Evolutionary conservation across 768 basidiomycete genomes (phyloP).

Genomic region (Porpolomopsis calyptriformis): DNA sequence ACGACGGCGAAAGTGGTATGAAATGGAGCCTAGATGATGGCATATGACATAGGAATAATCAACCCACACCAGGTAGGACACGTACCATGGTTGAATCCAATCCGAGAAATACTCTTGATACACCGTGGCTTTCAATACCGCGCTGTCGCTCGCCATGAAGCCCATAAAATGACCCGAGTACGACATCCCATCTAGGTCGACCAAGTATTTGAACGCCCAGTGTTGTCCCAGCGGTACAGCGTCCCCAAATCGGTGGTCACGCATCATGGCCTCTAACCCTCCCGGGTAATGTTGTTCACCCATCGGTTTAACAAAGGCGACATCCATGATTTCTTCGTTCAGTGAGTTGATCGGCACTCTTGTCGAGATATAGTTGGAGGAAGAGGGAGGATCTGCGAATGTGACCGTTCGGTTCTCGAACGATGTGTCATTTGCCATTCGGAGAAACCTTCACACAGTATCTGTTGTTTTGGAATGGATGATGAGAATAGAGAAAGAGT

Average conservation of each 20-base stretch:
- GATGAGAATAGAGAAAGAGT: background rate
- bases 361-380: constrained; percentile 50
- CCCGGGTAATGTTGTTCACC: constrained; percentile 65
- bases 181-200: constrained; percentile 92
- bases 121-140: constrained; percentile 81
- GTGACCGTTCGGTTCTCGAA: constrained; percentile 49
- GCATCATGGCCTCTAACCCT: constrained; percentile 53
- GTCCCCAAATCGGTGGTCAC: constrained; percentile 58
- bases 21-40: constrained; percentile 68
- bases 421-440: constrained; percentile 57
- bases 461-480: constrained; percentile 20
- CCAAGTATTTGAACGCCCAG: constrained; percentile 88
- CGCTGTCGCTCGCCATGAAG: constrained; percentile 78
- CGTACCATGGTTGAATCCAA: constrained; percentile 81
- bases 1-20: constrained; percentile 81
- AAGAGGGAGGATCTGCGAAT: constrained; percentile 54
- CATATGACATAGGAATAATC: background rate
- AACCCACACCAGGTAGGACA: constrained; percentile 3
- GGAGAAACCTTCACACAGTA: constrained; percentile 43
- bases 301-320: constrained; percentile 72
- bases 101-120: constrained; percentile 86
- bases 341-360: constrained; percentile 47
- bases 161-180: constrained; percentile 87
- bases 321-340: constrained; percentile 78
- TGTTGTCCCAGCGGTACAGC: constrained; percentile 74